Evolutionary conservation across 2,329 filamentous ascomycete species (phyloP).

Genomic region (Grosmannia huntii): DNA sequence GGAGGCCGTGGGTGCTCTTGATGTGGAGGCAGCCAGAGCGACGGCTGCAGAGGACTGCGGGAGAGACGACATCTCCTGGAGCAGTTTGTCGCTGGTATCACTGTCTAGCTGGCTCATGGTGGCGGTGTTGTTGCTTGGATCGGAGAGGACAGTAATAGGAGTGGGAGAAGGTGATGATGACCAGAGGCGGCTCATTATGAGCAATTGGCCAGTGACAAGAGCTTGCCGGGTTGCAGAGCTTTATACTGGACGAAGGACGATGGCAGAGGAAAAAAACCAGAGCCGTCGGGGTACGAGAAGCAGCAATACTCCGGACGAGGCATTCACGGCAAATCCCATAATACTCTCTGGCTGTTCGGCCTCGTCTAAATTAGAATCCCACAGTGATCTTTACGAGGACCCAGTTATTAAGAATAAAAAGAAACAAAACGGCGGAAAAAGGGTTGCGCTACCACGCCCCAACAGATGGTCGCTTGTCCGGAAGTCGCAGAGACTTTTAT

Average conservation of each 20-base stretch:
- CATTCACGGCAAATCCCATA: neutral
- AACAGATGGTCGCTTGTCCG: too few species aligned
- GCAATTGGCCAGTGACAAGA: neutral
- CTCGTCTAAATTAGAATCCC: neutral
- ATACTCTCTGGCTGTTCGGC: neutral
- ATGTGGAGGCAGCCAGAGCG: neutral
- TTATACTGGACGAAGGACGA: neutral
- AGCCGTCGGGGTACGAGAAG: too few species aligned
- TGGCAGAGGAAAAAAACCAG: neutral
- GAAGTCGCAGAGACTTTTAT: too few species aligned
- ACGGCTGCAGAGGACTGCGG: slow-evolving; percentile 5
- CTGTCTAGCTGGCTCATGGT: slow-evolving; percentile 11
- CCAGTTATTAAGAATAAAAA: too few species aligned
- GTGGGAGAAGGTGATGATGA: neutral
- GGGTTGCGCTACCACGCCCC: too few species aligned
- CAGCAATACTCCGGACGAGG: neutral
- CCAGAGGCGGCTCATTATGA: neutral
- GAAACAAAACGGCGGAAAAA: too few species aligned
- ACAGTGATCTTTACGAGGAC: too few species aligned
- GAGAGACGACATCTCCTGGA: slow-evolving; percentile 8
- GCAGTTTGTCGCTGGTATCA: slow-evolving; percentile 3
- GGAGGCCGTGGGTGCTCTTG: neutral
- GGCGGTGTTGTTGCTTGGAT: neutral
- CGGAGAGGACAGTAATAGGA: neutral
- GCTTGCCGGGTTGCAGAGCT: neutral